Evolutionary conservation across 192 early-diverging fungal species (phyloP), one percentile per base, ranked within the genome.

Genomic region (Kickxella alabastrina): DNA sequence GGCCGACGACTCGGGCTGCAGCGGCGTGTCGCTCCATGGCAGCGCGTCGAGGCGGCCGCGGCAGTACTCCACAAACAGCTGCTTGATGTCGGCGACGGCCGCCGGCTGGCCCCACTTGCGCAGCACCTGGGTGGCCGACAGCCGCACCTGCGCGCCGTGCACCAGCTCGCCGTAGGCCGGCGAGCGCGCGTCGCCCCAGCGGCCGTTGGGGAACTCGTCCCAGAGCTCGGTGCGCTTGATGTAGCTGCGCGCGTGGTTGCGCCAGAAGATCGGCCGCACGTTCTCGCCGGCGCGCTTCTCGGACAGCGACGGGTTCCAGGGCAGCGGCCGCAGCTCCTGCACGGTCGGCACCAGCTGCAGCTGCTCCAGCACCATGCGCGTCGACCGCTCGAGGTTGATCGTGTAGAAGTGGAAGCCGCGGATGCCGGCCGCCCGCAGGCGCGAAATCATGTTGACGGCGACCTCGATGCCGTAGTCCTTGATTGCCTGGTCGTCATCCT

Each of bases 221-320:
- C 95, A 98, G 40, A 82, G 68, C 65, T 91, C 92, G 3, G 95
- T 98, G 54, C 87, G 82, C 63, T 78, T 81, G 57, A 97, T 87
- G 82, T 98, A 97, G 70, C 85, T 89, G 57, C 86, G 83, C 29
- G 88, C 84, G 34, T 93, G 85, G 82, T 99, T 97, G 69, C 87
- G 85, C 96, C 96, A 99, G 54, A 97, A 97, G 62, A 99, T 99
- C 18, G 96, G 96, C 21, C 96, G 90, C 38, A 99, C 96, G 52
- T 86, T 93, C 75, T 99, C 96, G 62, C 89, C 88, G 24, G 89
- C 84, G 40, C 92, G 86, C 75, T 94, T 94, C 61, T 85, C 79
- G 18, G 83, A 84, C 46, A 96, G 80, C 56, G 91, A 90, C 67
- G 75, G 61, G 41, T 74, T 83, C 83, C 83, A 85, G 27, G 78